Conservation (phyloP, 352 stramenopile species). For the Aphanomyces euteiches region DNA sequence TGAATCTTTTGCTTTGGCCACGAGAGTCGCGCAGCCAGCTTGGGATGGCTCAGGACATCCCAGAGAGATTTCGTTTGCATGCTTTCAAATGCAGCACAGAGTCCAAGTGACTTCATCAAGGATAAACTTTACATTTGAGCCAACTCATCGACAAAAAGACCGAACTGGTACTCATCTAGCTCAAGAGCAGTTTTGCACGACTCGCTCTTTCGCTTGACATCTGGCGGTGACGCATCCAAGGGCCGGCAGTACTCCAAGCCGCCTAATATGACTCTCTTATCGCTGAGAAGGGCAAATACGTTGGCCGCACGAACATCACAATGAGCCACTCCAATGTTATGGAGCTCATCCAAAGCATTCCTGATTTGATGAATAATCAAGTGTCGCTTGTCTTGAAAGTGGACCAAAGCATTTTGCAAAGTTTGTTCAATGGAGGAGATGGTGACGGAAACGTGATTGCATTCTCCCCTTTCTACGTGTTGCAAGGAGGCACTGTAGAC, state of each 20-base stretch:
- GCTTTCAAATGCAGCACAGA: constrained; percentile 1
- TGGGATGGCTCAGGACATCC: not conserved
- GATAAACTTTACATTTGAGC: no score
- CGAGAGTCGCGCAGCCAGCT: constrained; percentile 22
- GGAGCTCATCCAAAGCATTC: constrained; percentile 15
- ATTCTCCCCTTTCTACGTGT: constrained; percentile 13
- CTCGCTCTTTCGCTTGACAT: no score
- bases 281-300: no score
- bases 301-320: no score
- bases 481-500: constrained; percentile 8
- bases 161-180: no score
- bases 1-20: constrained; percentile 39
- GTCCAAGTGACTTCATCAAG: not conserved
- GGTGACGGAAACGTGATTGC: not conserved
- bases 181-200: no score
- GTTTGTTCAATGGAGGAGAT: constrained; percentile 20
- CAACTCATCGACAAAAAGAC: no score
- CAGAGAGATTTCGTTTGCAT: constrained; percentile 19
- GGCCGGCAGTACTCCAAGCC: no score
- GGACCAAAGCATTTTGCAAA: constrained; percentile 6
- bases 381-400: not conserved
- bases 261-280: no score
- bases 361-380: not conserved
- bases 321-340: no score
- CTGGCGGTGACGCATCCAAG: no score